Conservation (phyloP, 768 basidiomycete genomes). For the Boletus rufocinnamomeus region DNA sequence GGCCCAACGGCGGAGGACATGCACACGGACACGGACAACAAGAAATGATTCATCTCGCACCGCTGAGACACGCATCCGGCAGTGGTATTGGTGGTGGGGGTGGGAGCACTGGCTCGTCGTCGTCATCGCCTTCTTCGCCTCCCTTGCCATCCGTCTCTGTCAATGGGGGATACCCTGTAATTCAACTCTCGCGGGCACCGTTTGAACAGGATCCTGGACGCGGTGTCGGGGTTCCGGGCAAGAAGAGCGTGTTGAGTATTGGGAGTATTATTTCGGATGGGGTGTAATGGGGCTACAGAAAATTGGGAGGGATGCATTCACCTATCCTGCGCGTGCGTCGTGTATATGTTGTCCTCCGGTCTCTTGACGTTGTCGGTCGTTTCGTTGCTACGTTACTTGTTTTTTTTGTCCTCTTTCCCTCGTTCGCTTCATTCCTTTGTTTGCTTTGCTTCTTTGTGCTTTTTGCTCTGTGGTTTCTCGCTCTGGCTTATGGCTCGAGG, state of each 20-base stretch:
- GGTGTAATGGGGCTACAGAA: conserved; percentile 7
- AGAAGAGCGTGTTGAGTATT: conserved; percentile 71
- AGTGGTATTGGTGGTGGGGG: conserved; percentile 2
- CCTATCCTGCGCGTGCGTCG: neutral
- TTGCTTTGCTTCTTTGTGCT: neutral
- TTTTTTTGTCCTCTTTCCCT: neutral
- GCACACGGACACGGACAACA: conserved; percentile 27
- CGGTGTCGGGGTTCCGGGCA: conserved; percentile 34
- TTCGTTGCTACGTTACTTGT: neutral
- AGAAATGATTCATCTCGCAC: conserved; percentile 39
- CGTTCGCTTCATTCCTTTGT: neutral
- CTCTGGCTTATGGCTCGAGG: conserved; percentile 1
- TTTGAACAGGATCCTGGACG: conserved; percentile 34
- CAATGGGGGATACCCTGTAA: conserved; percentile 27
- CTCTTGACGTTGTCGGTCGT: neutral
- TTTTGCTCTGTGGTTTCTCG: neutral
- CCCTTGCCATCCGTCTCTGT: conserved; percentile 22
- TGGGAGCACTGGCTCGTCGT: conserved; percentile 21
- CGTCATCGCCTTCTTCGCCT: conserved; percentile 34
- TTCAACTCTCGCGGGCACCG: conserved; percentile 35
- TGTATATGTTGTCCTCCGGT: conserved; percentile 5
- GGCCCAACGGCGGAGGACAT: conserved; percentile 16
- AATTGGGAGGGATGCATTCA: neutral
- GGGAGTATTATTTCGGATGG: conserved; percentile 67
- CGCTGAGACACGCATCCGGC: conserved; percentile 29